Evolutionary conservation across 768 basidiomycete genomes (phyloP), one percentile per base, ranked within the genome.

Genomic region (Xerocomus potaroensis): DNA sequence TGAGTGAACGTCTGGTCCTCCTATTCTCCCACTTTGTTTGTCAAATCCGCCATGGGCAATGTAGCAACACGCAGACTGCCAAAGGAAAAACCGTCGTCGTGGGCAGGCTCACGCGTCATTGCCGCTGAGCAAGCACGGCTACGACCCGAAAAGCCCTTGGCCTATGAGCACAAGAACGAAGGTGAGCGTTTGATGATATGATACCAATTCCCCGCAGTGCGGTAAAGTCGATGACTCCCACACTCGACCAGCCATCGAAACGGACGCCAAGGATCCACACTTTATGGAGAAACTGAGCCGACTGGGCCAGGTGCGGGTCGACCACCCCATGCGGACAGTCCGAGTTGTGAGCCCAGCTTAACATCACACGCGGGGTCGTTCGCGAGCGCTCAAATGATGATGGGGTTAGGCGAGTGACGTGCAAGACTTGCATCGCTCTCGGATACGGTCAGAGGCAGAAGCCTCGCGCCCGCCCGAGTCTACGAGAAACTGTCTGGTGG

Each of bases 251-350:
- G 86, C 69, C 8, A 80, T 87, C 55, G 72, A 79, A 45, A 66
- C 59, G 43, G 87, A 91, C 54, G 74, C 79, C n/a, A 72, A 69
- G 45, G 87, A 92, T 57, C 84, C 85, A 2, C 77, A 88, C 22
- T 77, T 91, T 41, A 62, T 86, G 55, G 71, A 77, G 29, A 88
- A 85, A 54, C 65, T 92, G 41, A 76, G 54, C 53, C 70, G 64
- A 30, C 69, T 91, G 2, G 87, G 87, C 1, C 80, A 77, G 11
- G 88, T 90, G 19, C 71, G 69, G 26, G 86, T 91, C 11, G 79
- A 87, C 56, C 82, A 84, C 55, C 77, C 75, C 59, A 77, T 76
- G 74, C 69, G 72, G 47, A 62, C 72, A 6, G 54, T 78, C 42
- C 73, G 63, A 52, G 65, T 75, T 18, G 84, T 82, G 59, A 58